phyloP scores from a whole-genome alignment of 2,329 filamentous ascomycete genomes.

The Lizonia empirigonia region DNA sequence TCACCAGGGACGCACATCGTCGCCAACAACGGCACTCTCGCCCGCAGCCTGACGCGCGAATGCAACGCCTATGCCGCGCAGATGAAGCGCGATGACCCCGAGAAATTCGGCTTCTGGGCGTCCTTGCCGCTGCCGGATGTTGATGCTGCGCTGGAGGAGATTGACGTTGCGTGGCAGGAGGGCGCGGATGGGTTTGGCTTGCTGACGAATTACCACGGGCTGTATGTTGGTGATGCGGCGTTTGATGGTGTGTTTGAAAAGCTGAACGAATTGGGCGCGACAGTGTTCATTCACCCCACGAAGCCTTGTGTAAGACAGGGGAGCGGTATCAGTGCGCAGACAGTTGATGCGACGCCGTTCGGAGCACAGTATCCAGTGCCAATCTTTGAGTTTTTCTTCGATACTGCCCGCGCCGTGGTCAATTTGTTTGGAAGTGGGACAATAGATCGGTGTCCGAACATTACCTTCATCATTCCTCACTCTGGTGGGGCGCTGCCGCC shows the following conservation, averaged over 20 bases:
- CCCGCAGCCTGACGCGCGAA: conserved; percentile 47
- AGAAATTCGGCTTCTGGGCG: conserved; percentile 60
- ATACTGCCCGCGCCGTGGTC: conserved; percentile 56
- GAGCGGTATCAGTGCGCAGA: conserved; percentile 11
- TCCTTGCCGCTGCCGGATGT: conserved; percentile 60
- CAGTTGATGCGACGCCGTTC: conserved; percentile 46
- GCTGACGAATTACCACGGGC: conserved; percentile 59
- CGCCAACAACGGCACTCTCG: conserved; percentile 46
- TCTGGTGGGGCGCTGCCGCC: conserved; percentile 55
- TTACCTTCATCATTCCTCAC: conserved; percentile 58
- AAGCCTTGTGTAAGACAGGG: conserved; percentile 50
- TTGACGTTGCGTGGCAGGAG: conserved; percentile 51
- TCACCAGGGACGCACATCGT: conserved; percentile 59
- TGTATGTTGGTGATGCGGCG: conserved; percentile 57
- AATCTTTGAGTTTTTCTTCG: conserved; percentile 61
- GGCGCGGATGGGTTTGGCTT: conserved; percentile 59
- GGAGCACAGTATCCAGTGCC: conserved; percentile 50
- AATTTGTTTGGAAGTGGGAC: conserved; percentile 58
- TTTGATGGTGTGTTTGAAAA: conserved; percentile 57
- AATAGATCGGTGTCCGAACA: conserved; percentile 52
- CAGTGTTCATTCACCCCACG: conserved; percentile 62
- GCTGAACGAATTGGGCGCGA: conserved; percentile 54
- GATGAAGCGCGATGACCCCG: conserved; percentile 46
- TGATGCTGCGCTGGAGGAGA: conserved; percentile 54
- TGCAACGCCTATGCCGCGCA: conserved; percentile 51